A percentile compares a stretch with the other conserved stretches of the same genome.
phyloP scores from a whole-genome alignment of 2,329 filamentous ascomycete genomes.

The Chaetomium olivaceum region DNA sequence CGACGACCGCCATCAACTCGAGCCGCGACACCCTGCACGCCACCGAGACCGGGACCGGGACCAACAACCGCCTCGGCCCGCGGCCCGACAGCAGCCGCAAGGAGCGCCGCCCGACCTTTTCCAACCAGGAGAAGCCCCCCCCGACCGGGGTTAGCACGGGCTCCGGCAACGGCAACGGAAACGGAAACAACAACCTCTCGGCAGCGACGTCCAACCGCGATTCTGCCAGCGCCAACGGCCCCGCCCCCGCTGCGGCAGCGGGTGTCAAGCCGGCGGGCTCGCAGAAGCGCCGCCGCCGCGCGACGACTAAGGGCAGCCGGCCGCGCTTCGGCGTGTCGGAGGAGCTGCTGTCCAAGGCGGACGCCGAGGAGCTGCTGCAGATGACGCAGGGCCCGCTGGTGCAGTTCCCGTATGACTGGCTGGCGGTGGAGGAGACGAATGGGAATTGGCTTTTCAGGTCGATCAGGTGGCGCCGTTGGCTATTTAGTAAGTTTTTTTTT shows the following conservation, averaged over 20 bases:
- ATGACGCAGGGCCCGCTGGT: slow-evolving; percentile 87
- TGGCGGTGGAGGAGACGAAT: slow-evolving; percentile 84
- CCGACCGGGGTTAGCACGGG: slow-evolving; percentile 24
- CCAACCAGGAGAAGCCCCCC: slow-evolving; percentile 51
- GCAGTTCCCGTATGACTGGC: slow-evolving; percentile 94
- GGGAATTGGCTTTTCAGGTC: slow-evolving; percentile 97
- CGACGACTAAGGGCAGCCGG: slow-evolving; percentile 68
- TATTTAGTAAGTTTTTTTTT: slow-evolving; percentile 76
- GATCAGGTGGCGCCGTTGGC: slow-evolving; percentile 94
- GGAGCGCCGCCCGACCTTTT: slow-evolving; percentile 59
- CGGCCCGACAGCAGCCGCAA: slow-evolving; percentile 43
- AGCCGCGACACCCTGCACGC: slow-evolving; percentile 30
- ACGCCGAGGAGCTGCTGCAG: slow-evolving; percentile 78
- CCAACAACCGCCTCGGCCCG: slow-evolving; percentile 28
- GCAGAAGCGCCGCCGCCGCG: slow-evolving; percentile 64
- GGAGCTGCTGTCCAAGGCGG: slow-evolving; percentile 71
- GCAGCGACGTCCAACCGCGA: slow-evolving; percentile 22
- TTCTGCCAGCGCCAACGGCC: slow-evolving; percentile 22
- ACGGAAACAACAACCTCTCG: slow-evolving; percentile 33
- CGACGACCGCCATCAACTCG: slow-evolving; percentile 22
- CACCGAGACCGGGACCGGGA: slow-evolving; percentile 36
- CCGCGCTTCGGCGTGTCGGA: slow-evolving; percentile 66
- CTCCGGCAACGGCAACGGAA: slow-evolving; percentile 31
- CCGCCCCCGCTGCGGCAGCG: background rate
- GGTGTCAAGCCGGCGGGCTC: slow-evolving; percentile 46